A percentile compares a stretch with the other conserved stretches of the same genome.
phyloP scores from a whole-genome alignment of 208 protist genomes.

The Leishmania mexicana region DNA sequence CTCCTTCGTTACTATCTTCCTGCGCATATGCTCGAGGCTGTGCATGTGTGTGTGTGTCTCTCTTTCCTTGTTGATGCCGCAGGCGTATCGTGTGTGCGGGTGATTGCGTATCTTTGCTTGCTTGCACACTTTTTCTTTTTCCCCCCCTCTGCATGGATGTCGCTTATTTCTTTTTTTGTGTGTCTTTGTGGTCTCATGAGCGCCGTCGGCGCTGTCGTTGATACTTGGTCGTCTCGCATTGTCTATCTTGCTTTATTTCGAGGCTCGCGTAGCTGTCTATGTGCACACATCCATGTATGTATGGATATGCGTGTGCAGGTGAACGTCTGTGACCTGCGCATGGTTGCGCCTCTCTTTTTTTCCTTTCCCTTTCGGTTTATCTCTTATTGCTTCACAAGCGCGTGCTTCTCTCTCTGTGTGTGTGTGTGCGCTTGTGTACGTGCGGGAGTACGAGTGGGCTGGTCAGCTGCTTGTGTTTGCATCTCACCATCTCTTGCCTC shows the following conservation, averaged over 20 bases:
- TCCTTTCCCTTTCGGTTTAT: neutral
- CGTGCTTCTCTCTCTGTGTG: neutral
- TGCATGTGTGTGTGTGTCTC: neutral
- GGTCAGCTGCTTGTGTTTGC: neutral
- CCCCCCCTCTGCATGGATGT: neutral
- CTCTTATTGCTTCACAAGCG: neutral
- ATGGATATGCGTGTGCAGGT: neutral
- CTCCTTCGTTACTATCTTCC: conserved; percentile 2
- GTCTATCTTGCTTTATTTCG: neutral
- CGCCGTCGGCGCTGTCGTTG: neutral
- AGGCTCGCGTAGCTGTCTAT: neutral
- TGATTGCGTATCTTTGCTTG: neutral
- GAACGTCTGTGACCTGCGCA: neutral
- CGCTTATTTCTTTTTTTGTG: conserved; percentile 9
- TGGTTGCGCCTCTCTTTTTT: conserved; percentile 10
- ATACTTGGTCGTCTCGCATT: neutral
- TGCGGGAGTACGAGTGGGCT: neutral
- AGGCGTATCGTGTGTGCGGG: neutral
- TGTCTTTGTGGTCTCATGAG: neutral
- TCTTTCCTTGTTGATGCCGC: neutral
- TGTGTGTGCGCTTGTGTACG: conserved; percentile 2
- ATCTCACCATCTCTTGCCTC: neutral
- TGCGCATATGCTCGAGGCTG: neutral
- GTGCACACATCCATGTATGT: neutral
- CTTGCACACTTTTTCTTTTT: neutral